Evolutionary conservation across 73 alveolate species (phyloP).

Genomic region (Paramecium sonneborni): DNA sequence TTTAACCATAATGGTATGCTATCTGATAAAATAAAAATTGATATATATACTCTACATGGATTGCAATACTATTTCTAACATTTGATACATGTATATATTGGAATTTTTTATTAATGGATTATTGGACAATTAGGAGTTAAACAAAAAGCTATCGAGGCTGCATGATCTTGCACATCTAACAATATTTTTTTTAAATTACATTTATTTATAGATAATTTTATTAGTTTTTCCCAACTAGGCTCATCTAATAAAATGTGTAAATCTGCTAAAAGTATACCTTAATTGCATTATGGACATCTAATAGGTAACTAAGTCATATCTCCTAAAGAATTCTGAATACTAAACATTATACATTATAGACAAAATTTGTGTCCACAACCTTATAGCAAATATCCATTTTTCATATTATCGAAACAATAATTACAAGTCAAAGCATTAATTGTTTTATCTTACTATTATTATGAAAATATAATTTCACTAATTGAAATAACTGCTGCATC

Average conservation of each 20-base stretch:
- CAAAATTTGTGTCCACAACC: slow-evolving; percentile 69
- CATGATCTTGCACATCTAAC: slow-evolving; percentile 5
- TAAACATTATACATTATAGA: slow-evolving; percentile 48
- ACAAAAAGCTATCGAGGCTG: background rate
- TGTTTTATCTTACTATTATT: background rate
- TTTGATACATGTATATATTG: background rate
- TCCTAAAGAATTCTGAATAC: slow-evolving; percentile 52
- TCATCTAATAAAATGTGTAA: background rate
- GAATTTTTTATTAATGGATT: background rate
- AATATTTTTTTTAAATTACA: background rate
- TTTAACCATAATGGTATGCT: slow-evolving; percentile 61
- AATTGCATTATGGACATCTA: slow-evolving; percentile 42
- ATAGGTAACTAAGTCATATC: slow-evolving; percentile 57
- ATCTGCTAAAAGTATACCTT: background rate
- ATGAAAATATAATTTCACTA: background rate
- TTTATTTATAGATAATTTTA: background rate
- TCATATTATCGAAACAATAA: slow-evolving; percentile 34
- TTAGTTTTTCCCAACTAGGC: background rate
- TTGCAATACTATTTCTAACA: background rate
- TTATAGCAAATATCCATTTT: slow-evolving; percentile 46
- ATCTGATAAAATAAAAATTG: background rate
- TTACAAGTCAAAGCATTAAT: slow-evolving; percentile 21
- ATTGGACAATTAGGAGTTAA: background rate
- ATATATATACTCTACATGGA: background rate
- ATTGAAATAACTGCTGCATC: slow-evolving; percentile 9